Conservation (phyloP, 176 grass and related monocot species). For the Musa schizocarpa region DNA sequence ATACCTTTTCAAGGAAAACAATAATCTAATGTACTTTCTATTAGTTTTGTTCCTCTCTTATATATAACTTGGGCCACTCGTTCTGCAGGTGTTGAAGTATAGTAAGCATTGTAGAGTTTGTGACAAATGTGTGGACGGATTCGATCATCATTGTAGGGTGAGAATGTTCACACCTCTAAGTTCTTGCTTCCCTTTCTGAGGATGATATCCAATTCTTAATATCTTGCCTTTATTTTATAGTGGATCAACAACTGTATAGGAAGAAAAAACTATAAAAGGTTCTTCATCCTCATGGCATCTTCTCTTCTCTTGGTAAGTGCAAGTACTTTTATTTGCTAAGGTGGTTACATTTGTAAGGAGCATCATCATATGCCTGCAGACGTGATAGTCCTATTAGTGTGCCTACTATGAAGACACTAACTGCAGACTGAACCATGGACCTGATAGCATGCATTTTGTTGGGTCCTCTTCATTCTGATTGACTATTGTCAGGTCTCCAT, state of each 20-base stretch:
- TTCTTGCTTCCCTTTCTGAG: conserved; percentile 8
- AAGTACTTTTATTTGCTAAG: neutral
- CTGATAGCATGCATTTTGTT: conserved; percentile 26
- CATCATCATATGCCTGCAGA: neutral
- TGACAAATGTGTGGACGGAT: conserved; percentile 96
- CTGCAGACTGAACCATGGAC: neutral
- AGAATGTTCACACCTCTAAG: conserved; percentile 27
- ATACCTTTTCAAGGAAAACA: neutral
- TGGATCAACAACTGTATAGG: conserved; percentile 99
- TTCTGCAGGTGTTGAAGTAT: conserved; percentile 75
- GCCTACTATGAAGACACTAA: neutral
- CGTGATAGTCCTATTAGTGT: neutral
- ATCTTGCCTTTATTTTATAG: conserved; percentile 26
- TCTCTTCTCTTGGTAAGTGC: conserved; percentile 69
- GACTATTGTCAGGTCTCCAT: conserved; percentile 56
- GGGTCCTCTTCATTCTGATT: conserved; percentile 47
- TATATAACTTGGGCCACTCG: conserved; percentile 34
- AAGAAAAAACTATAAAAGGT: conserved; percentile 83
- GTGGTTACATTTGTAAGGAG: conserved; percentile 11
- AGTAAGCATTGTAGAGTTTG: conserved; percentile 99
- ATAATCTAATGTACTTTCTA: neutral
- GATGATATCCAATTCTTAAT: conserved; percentile 3
- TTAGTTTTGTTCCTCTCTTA: neutral
- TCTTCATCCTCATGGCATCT: conserved; percentile 81
- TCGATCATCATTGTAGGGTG: conserved; percentile 98